phyloP scores from a whole-genome alignment of 306 rosid species.

The Ormosia emarginata region DNA sequence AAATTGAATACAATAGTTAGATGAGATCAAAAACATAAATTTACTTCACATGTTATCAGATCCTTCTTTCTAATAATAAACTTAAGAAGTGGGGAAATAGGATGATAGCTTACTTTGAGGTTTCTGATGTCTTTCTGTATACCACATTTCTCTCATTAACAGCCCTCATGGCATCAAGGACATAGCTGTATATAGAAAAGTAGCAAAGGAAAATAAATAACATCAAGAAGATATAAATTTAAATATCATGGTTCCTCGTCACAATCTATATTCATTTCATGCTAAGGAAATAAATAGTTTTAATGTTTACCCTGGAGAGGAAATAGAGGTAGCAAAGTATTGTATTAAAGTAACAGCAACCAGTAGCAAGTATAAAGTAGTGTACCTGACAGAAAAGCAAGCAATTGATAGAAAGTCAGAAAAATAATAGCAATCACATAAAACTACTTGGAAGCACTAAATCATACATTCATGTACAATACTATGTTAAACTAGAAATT shows the following conservation, averaged over 20 bases:
- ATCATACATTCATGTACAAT: neutral
- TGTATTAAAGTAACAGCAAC: slow-evolving; percentile 63
- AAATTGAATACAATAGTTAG: slow-evolving; percentile 40
- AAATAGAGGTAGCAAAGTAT: slow-evolving; percentile 68
- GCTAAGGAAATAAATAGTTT: slow-evolving; percentile 12
- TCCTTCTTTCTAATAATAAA: slow-evolving; percentile 10
- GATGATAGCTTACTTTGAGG: slow-evolving; percentile 56
- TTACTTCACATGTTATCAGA: slow-evolving; percentile 12
- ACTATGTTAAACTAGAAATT: neutral
- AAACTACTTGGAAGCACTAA: slow-evolving; percentile 3
- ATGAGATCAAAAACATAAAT: slow-evolving; percentile 20
- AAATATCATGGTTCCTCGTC: neutral
- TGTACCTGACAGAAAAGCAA: slow-evolving; percentile 60
- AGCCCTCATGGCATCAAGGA: slow-evolving; percentile 63
- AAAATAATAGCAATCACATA: neutral
- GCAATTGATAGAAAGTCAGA: slow-evolving; percentile 1
- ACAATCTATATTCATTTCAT: slow-evolving; percentile 9
- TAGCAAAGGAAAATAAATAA: slow-evolving; percentile 1
- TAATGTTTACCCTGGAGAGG: slow-evolving; percentile 87
- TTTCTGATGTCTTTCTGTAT: slow-evolving; percentile 34
- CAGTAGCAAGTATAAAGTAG: slow-evolving; percentile 62
- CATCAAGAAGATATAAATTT: slow-evolving; percentile 14
- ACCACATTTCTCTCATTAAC: slow-evolving; percentile 48
- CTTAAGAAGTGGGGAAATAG: neutral
- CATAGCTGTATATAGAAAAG: slow-evolving; percentile 47